Base-by-base conservation (phyloP, 129 eudicot genomes). In the Scalesia atractyloides region DNA sequence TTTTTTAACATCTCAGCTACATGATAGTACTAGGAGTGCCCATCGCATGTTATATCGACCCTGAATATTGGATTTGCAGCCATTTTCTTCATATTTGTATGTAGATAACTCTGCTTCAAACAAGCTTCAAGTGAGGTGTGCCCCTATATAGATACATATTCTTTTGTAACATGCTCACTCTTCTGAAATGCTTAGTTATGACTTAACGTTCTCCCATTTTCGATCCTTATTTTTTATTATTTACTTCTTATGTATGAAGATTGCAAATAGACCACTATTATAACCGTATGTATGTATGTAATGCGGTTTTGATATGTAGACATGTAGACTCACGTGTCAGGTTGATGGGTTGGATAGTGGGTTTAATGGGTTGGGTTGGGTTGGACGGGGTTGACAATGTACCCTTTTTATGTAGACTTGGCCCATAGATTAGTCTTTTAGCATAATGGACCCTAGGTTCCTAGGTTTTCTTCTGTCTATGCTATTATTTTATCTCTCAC, bases 51-150 rank as follows among this genome's bases (percentile, higher is more conserved):
- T 66, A 43, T 48, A n/a, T 15, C 66, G 5, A n/a, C 66, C 66
- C 58, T 56, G 73, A 19, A 65, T 75, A 43, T 26, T 75, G 74
- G 73, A 43, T 66, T 43, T 75, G 49, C 66, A 26, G 68, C 57
- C 58, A 41, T 12, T 20, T 13, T 26, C 19, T 53, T 75, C 12
- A 34, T n/a, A 75, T 75, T 36, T 54, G 68, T 66, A 54, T 66
- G 66, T 66, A 60, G 24, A 33, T 44, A n/a, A 73, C 58, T 33
- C 22, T 60, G 16, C 60, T 53, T 39, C 56, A 60, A 77, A 59
- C 69, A 50, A 30, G 37, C 46, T 61, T 50, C 59, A 61, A 70
- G 51, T 77, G 48, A 62, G 65, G 57, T 69, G 36, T 51, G 56
- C 66, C 18, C 5, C 44, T 60, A 60, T 30, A 13, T 33, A 1